These are phyloP conservation scores for Cyamopsis tetragonoloba DNA, from an alignment of 306 rosid species.

Conservation along the genomic window DNA sequence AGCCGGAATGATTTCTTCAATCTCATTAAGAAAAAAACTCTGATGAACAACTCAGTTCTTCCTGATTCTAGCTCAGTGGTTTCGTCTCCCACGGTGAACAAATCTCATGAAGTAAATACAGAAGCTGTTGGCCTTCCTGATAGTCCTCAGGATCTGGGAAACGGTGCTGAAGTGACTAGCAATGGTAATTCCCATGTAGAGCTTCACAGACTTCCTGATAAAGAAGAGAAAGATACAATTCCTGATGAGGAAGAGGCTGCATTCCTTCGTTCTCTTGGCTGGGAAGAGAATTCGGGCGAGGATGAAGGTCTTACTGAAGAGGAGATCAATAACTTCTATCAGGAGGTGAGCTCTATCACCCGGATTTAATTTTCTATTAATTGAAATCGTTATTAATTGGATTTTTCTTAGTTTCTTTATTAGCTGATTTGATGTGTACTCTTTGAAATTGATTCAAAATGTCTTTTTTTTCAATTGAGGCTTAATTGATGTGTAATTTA, in stretches of 20 bases:
- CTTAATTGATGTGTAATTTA: neutral
- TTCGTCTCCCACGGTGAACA: constrained; percentile 54
- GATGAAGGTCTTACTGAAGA: constrained; percentile 96
- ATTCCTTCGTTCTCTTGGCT: constrained; percentile 95
- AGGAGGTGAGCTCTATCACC: constrained; percentile 49
- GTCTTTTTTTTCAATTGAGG: neutral
- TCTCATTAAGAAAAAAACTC: constrained; percentile 72
- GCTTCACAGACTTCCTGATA: constrained; percentile 36
- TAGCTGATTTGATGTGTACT: neutral
- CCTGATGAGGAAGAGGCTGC: constrained; percentile 93
- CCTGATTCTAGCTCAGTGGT: constrained; percentile 52
- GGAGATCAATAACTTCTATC: constrained; percentile 79
- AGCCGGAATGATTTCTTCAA: constrained; percentile 96
- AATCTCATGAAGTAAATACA: constrained; percentile 52
- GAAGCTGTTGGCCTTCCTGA: constrained; percentile 46
- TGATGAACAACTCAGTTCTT: constrained; percentile 44
- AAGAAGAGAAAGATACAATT: constrained; percentile 32
- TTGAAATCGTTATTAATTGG: neutral
- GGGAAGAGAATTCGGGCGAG: constrained; percentile 91
- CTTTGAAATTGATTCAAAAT: neutral
- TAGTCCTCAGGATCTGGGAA: constrained; percentile 46
- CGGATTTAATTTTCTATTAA: neutral
- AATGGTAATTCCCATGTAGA: constrained; percentile 56
- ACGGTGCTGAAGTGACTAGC: constrained; percentile 50
- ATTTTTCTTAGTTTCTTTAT: neutral